A percentile compares a stretch with the other conserved stretches of the same genome.
Evolutionary conservation across 306 rosid genomes (phyloP).

Genomic region (Prunus armeniaca): DNA sequence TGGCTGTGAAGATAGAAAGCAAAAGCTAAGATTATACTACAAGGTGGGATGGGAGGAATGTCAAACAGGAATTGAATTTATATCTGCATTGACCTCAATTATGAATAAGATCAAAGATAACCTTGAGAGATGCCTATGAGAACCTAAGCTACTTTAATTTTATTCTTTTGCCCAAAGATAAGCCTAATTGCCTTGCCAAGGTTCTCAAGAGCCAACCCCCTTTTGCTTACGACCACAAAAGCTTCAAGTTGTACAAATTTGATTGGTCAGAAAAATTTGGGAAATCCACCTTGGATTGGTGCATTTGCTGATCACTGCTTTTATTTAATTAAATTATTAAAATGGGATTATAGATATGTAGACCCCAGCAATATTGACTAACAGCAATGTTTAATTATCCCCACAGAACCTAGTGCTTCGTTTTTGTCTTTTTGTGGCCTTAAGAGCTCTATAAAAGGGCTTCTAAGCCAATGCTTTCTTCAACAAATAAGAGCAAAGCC

Average conservation of each 20-base stretch:
- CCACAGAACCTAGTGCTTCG: neutral
- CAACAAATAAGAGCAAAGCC: constrained; percentile 7
- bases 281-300: constrained; percentile 2
- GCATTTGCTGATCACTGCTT: neutral
- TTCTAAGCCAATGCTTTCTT: constrained; percentile 25
- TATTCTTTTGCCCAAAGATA: constrained; percentile 16
- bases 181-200: constrained; percentile 4
- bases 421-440: neutral
- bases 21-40: neutral
- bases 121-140: neutral
- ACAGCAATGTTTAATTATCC: neutral
- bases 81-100: neutral
- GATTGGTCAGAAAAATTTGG: neutral
- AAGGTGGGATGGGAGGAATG: neutral
- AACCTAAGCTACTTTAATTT: neutral
- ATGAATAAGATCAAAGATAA: neutral
- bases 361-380: constrained; percentile 8
- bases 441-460: constrained; percentile 19
- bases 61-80: neutral
- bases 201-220: constrained; percentile 13
- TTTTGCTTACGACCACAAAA: neutral
- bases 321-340: neutral
- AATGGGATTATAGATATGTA: neutral
- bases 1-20: neutral
- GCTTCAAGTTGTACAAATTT: neutral